Conservation (phyloP, 805 yeast species). For the Candida jianshihensis region DNA sequence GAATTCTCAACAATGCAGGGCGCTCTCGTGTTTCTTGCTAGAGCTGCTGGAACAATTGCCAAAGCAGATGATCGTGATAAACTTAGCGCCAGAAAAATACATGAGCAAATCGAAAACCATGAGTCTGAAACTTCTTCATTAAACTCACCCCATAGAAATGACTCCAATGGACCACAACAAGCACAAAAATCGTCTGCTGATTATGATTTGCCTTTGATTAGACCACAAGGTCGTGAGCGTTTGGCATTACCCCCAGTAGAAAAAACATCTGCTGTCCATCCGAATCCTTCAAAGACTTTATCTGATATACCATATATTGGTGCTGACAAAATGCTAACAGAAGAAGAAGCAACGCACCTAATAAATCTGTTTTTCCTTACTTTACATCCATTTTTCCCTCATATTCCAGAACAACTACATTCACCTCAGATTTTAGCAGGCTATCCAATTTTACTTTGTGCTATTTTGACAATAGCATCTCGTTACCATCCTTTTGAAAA, state of each 20-base stretch:
- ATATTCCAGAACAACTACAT: constrained; percentile 69
- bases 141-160: constrained; percentile 3
- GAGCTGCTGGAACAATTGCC: constrained; percentile 74
- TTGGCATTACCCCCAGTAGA: constrained; percentile 26
- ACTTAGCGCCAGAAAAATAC: constrained; percentile 44
- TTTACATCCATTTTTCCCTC: constrained; percentile 89
- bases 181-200: constrained; percentile 7
- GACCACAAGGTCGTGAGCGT: constrained; percentile 16
- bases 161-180: constrained; percentile 1
- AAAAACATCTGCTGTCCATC: constrained; percentile 25
- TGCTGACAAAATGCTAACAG: constrained; percentile 47
- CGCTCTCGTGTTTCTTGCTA: constrained; percentile 66
- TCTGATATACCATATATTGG: constrained; percentile 64
- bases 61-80: constrained; percentile 59
- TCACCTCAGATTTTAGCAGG: constrained; percentile 59
- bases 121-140: constrained; percentile 5
- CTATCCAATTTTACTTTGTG: constrained; percentile 75
- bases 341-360: constrained; percentile 49
- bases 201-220: constrained; percentile 18
- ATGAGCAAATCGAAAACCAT: constrained; percentile 38
- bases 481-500: constrained; percentile 60
- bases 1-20: constrained; percentile 38
- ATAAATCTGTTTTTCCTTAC: constrained; percentile 61
- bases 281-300: constrained; percentile 32
- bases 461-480: constrained; percentile 73